Conservation (phyloP, 1,284 basidiomycete genomes). For the Inonotus hispidus region DNA sequence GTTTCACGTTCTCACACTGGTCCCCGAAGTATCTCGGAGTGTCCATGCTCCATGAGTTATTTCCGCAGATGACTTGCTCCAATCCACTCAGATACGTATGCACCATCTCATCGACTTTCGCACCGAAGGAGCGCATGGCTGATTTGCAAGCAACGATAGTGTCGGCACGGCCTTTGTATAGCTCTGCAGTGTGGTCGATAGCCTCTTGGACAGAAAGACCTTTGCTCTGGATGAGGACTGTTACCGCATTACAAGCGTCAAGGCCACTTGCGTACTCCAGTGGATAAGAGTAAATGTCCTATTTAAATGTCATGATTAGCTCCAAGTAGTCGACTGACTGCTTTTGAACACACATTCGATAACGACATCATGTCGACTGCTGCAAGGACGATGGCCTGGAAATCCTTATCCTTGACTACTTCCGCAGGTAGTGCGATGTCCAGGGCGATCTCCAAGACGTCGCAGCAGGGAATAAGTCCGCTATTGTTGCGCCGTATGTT, state of each 20-base stretch:
- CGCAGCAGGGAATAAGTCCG: constrained; percentile 56
- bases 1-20: constrained; percentile 28
- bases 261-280: constrained; percentile 66
- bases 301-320: not conserved
- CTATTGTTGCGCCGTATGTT: constrained; percentile 61
- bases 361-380: constrained; percentile 62
- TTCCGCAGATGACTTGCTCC: not conserved
- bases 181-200: constrained; percentile 47
- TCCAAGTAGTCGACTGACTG: too few relatives aligned
- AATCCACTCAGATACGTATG: not conserved
- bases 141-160: constrained; percentile 35
- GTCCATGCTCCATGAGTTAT: not conserved
- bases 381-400: constrained; percentile 50
- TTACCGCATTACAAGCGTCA: constrained; percentile 54
- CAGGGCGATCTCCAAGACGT: constrained; percentile 52
- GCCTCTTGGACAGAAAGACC: constrained; percentile 50
- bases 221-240: constrained; percentile 56
- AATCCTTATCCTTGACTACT: constrained; percentile 47
- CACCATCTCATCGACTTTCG: not conserved
- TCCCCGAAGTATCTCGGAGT: constrained; percentile 36
- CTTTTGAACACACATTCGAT: constrained; percentile 49
- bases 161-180: constrained; percentile 53
- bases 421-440: constrained; percentile 57
- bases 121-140: not conserved
- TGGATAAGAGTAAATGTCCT: constrained; percentile 71